These are phyloP conservation scores for Phoenix roebelenii DNA, from an alignment of 176 grass and related monocot species.

Conservation along the genomic window DNA sequence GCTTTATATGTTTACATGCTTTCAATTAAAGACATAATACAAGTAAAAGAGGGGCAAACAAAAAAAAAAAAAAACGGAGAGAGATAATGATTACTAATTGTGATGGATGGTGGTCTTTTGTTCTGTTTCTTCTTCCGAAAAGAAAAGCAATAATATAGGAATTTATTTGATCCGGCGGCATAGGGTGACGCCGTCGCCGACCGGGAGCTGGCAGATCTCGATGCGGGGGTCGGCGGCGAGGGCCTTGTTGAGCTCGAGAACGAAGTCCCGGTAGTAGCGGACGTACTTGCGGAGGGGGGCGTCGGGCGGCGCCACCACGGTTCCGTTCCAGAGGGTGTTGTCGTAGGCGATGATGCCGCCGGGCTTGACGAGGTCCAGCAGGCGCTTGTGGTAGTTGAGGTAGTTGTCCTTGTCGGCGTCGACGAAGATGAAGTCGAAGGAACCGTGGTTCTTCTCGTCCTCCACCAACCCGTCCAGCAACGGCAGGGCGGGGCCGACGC, in stretches of 20 bases:
- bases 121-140: no score
- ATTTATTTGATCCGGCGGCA: conserved; percentile 68
- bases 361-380: conserved; percentile 73
- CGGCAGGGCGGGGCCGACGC: conserved; percentile 66
- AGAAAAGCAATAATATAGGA: no score
- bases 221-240: conserved; percentile 71
- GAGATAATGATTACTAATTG: no score
- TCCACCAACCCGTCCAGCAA: conserved; percentile 58
- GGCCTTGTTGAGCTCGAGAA: conserved; percentile 86
- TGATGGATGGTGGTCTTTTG: no score
- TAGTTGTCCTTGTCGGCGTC: conserved; percentile 99
- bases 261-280: conserved; percentile 79
- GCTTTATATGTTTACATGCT: no score
- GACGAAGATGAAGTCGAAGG: conserved; percentile 88
- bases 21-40: no score
- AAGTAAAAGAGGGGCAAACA: no score
- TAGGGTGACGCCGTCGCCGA: conserved; percentile 85
- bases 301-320: conserved; percentile 75
- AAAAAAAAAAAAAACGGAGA: no score
- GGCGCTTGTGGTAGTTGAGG: conserved; percentile 90
- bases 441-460: conserved; percentile 45
- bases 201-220: conserved; percentile 91
- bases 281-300: conserved; percentile 83
- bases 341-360: conserved; percentile 85
- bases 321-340: conserved; percentile 96